A percentile compares a stretch with the other conserved stretches of the same genome.
Conservation (phyloP, 768 basidiomycete species). For the Phylloporus sp. region DNA sequence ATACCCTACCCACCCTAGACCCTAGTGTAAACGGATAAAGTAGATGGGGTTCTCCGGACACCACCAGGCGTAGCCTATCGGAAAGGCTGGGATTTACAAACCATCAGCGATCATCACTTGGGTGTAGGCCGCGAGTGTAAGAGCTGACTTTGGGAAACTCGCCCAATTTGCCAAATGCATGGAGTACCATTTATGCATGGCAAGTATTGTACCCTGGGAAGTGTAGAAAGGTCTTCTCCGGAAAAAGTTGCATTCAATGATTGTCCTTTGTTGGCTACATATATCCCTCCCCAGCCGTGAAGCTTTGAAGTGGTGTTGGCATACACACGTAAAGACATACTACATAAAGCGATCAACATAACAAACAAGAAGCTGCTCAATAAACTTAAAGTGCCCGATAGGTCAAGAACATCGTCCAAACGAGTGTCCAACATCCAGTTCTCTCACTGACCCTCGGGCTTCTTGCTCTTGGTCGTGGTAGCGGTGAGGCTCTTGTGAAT, state of each 20-base stretch:
- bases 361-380: constrained; percentile 8
- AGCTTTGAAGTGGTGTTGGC: background rate
- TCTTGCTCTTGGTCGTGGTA: constrained; percentile 43
- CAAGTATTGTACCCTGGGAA: too few species aligned
- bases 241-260: background rate
- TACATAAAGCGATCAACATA: constrained; percentile 12
- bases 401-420: constrained; percentile 5
- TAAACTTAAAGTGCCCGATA: constrained; percentile 13
- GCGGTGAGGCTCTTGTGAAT: constrained; percentile 79
- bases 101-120: background rate
- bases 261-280: background rate
- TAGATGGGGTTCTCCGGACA: background rate
- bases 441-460: constrained; percentile 34
- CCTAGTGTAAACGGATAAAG: background rate
- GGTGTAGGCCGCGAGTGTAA: background rate
- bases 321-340: constrained; percentile 11
- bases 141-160: too few species aligned
- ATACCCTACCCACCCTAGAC: too few species aligned
- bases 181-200: too few species aligned
- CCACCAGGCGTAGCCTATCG: background rate
- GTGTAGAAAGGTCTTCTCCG: too few species aligned
- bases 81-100: background rate
- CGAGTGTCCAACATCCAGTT: background rate
- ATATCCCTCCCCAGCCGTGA: background rate
- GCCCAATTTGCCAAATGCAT: too few species aligned